Percentiles rank a stretch among this genome's conserved stretches.
These are phyloP conservation scores for Zalaria obscura DNA, from an alignment of 2,329 filamentous ascomycete species.

Conservation along the genomic window DNA sequence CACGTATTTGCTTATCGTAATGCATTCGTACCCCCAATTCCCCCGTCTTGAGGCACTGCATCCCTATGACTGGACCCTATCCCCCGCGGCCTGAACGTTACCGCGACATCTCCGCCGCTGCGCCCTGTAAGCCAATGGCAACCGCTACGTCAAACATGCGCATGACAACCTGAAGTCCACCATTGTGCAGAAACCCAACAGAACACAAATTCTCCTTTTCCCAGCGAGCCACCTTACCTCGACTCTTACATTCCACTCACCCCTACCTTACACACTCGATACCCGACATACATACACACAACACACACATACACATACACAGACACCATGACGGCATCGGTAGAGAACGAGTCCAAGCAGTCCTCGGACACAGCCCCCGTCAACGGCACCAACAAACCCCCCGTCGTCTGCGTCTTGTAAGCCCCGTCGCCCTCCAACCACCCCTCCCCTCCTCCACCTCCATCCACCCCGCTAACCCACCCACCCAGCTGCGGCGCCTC, in stretches of 20 bases:
- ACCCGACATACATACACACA: conserved; percentile 1
- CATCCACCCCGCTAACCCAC: conserved; percentile 8
- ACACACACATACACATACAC: neutral
- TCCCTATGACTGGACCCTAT: too few relatives aligned
- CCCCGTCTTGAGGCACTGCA: too few relatives aligned
- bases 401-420: conserved; percentile 81
- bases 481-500: conserved; percentile 61
- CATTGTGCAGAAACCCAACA: too few relatives aligned
- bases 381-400: conserved; percentile 21
- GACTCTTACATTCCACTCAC: neutral
- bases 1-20: too few relatives aligned
- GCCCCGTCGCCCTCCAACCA: conserved; percentile 9
- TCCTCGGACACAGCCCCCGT: neutral
- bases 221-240: neutral
- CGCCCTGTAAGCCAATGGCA: too few relatives aligned
- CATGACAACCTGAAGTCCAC: too few relatives aligned
- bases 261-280: neutral
- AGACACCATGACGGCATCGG: conserved; percentile 7
- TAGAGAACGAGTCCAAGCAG: conserved; percentile 2
- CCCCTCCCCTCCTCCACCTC: too few relatives aligned
- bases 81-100: too few relatives aligned
- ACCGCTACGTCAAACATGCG: too few relatives aligned
- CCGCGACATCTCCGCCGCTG: too few relatives aligned
- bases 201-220: too few relatives aligned
- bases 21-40: too few relatives aligned